These are phyloP conservation scores for Moesziomyces globuligerus DNA, from an alignment of 1,284 basidiomycete genomes.

Conservation along the genomic window DNA sequence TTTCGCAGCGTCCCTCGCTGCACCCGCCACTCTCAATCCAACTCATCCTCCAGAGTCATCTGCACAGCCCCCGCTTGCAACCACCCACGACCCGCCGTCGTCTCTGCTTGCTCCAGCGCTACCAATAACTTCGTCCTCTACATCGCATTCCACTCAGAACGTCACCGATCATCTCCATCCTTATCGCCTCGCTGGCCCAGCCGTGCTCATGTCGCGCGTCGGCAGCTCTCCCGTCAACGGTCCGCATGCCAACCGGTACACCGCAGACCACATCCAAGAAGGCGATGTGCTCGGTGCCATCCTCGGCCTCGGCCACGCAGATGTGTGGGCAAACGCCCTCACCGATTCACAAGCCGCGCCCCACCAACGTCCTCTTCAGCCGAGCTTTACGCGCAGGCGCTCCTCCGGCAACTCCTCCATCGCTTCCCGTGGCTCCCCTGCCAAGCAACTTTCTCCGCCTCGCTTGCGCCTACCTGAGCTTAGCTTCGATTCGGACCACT, in stretches of 20 bases:
- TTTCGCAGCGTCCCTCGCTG: slow-evolving; percentile 6
- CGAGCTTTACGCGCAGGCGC: slow-evolving; percentile 4
- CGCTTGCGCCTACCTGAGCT: slow-evolving; percentile 33
- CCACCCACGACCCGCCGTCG: neutral
- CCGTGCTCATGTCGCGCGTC: slow-evolving; percentile 26
- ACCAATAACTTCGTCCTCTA: slow-evolving; percentile 12
- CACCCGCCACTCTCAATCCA: neutral
- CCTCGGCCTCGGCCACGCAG: slow-evolving; percentile 50
- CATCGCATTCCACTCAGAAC: slow-evolving; percentile 1
- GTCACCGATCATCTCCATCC: slow-evolving; percentile 1
- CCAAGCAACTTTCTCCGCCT: slow-evolving; percentile 2
- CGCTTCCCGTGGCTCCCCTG: neutral
- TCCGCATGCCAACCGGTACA: slow-evolving; percentile 25
- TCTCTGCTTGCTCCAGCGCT: slow-evolving; percentile 1
- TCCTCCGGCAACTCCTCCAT: slow-evolving; percentile 27
- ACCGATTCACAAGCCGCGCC: neutral
- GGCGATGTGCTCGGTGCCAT: slow-evolving; percentile 61
- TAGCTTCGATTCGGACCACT: slow-evolving; percentile 22
- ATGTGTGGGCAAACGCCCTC: slow-evolving; percentile 21
- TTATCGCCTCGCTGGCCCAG: neutral
- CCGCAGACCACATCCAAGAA: slow-evolving; percentile 36
- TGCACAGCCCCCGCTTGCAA: neutral
- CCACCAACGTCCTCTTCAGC: neutral
- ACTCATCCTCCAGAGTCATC: neutral
- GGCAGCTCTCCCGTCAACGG: slow-evolving; percentile 43